A percentile compares a stretch with the other conserved stretches of the same genome.
Evolutionary conservation across 2,329 filamentous ascomycete genomes (phyloP).

Genomic region (Ceratocystis smalleyi): DNA sequence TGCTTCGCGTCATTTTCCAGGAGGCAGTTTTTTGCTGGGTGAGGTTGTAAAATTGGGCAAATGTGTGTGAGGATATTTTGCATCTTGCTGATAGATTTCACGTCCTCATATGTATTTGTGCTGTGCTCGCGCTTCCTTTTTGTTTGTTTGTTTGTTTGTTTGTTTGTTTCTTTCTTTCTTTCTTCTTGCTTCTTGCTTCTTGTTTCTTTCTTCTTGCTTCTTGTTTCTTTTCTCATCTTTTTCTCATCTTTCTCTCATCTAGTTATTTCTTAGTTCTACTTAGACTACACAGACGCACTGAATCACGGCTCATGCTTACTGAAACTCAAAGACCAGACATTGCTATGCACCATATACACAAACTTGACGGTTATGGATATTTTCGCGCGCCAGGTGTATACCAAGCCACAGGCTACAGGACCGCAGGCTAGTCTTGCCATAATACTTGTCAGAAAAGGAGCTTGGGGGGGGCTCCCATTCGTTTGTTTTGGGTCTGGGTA

Average conservation of each 20-base stretch:
- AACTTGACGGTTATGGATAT: no score
- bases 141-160: no score
- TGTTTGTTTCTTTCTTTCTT: background rate
- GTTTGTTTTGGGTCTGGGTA: no score
- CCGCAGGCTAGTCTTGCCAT: no score
- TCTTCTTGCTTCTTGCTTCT: background rate
- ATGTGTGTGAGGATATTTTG: background rate
- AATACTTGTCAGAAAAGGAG: no score
- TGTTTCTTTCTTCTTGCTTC: background rate
- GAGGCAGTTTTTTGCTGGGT: background rate
- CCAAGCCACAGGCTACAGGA: no score
- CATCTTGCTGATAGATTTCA: slow-evolving; percentile 1
- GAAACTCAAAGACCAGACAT: background rate
- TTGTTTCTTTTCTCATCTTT: background rate
- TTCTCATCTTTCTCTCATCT: background rate
- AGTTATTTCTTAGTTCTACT: background rate
- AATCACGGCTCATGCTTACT: background rate
- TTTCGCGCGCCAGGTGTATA: no score
- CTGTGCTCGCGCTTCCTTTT: background rate
- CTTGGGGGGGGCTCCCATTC: no score
- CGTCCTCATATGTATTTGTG: background rate
- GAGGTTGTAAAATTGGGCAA: background rate
- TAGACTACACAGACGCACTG: slow-evolving; percentile 1
- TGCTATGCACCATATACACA: no score
- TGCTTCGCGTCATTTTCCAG: background rate